Evolutionary conservation across 1,284 basidiomycete species (phyloP), one percentile per base, ranked within the genome.

Genomic region (Fomitopsis palustris): DNA sequence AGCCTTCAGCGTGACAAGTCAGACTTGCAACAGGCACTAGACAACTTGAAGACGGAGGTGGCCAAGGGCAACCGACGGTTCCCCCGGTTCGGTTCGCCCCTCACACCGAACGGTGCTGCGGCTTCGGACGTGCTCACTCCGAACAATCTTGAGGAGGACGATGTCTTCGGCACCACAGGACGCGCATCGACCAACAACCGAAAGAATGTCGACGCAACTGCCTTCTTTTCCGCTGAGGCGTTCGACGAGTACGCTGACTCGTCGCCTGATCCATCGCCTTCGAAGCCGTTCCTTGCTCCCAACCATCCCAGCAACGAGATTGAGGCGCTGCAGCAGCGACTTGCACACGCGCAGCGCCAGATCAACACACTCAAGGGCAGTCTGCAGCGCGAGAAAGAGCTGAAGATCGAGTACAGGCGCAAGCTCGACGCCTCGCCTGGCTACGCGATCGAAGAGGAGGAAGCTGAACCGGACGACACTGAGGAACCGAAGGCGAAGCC

Each of bases 1-100:
- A 89, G 92, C 25, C 81, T 98, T 37, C 87, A 90, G 66, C 85
- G 96, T 60, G 96, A 99, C 72, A 95, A 96, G 74, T 89, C 87
- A 42, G 96, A 99, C 67, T 79, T 98, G 14, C 90, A 96, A 70
- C 84, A 88, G 63, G 80, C 87, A 17, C 78, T 98, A 35, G 91
- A 93, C 61, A 78, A 83, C 7, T 77, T 93, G 70, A 92, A 90
- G 71, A 78, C 77, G 0, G 91, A 95, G 54, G 74, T 85, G 54
- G 80, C 81, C 2, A 84, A 86, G 59, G 84, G 84, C 25, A 81
- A 77, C 25, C 78, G 83, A 35, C 77, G 83, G 29, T 78, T 87
- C 5, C 84, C 84, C 39, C 81, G 82, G 43, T 87, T 85, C 65
- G 86, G 87, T 7, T 86, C 86, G 5, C 88, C 90, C 12, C 72